A percentile compares a stretch with the other conserved stretches of the same genome.
Evolutionary conservation across 371 early-diverging fungal species (phyloP).

Genomic region (Lichtheimia ramosa): DNA sequence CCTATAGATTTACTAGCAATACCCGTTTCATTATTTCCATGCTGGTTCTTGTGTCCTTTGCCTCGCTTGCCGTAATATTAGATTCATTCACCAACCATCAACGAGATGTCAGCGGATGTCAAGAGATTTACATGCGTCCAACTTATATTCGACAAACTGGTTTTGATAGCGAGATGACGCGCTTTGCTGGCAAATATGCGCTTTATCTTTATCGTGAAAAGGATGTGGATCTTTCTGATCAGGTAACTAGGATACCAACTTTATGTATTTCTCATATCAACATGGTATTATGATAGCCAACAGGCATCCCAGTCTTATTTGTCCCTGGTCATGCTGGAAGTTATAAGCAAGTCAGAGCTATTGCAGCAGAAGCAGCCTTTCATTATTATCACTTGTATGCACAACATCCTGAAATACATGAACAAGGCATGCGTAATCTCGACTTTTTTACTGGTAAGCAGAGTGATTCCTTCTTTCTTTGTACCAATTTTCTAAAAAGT

Average conservation of each 20-base stretch:
- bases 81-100: conserved; percentile 65
- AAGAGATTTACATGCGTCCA: conserved; percentile 84
- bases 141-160: conserved; percentile 63
- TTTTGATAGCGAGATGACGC: conserved; percentile 66
- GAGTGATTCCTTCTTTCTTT: no score
- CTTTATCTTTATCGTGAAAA: conserved; percentile 82
- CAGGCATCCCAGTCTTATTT: conserved; percentile 87
- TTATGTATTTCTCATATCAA: background rate
- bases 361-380: conserved; percentile 73
- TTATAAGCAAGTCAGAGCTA: conserved; percentile 84
- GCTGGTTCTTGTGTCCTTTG: conserved; percentile 26
- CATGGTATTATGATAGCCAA: conserved; percentile 30
- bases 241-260: conserved; percentile 21
- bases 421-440: conserved; percentile 49
- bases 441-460: conserved; percentile 83
- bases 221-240: conserved; percentile 50
- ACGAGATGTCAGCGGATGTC: conserved; percentile 70
- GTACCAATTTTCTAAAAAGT: background rate
- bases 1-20: conserved; percentile 18
- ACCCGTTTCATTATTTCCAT: conserved; percentile 18
- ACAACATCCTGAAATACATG: conserved; percentile 26
- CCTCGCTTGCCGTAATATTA: conserved; percentile 33
- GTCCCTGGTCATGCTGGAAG: conserved; percentile 96
- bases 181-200: conserved; percentile 75
- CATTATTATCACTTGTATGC: conserved; percentile 53